Base-by-base conservation (phyloP, 495 filamentous ascomycete species). In the Xylaria curta region DNA sequence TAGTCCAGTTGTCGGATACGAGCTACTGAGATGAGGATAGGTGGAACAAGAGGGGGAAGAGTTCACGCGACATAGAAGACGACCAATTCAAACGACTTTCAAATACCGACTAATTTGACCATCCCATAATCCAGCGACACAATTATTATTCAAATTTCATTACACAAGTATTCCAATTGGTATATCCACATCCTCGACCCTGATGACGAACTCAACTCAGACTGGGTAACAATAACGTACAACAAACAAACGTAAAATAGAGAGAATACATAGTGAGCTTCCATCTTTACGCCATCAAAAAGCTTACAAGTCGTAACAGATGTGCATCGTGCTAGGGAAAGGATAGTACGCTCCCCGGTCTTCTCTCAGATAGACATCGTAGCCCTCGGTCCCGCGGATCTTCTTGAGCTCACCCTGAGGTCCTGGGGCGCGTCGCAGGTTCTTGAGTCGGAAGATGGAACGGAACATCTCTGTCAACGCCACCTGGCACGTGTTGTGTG, bases 371-470 rank as follows among this genome's bases (percentile, higher is more conserved):
- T 94, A 97, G 33, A 89, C 78, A 33, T 87, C 88, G 77, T 87
- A 89, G 0, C 87, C 91, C 19, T 86, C 89, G 3, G 85, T 82
- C 49, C 84, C 85, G 0, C 83, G 81, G 13, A 95, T 83, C 83
- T 89, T 92, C 86, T 95, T 94, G 61, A 97, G 79, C 75, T 90
- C 79, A 0, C 94, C 93, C 81, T 91, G 88, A 1, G 85, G 82
- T 2, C 93, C 93, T 0, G 87, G 80, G 0, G 90, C 92, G 67
- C 90, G 87, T n/a, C 90, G 85, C n/a, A 96, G 79, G n/a, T 84
- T 85, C 62, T 82, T 86, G 58, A 91, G 78, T 40, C 87, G 87
- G 72, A 93, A 87, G 49, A 91, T 82, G 59, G 88, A 91, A 59
- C 90, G 88, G 76, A 87, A 86, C 89, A 93, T 92, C 59, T 91